Evolutionary conservation across 495 filamentous ascomycete genomes (phyloP).

Genomic region (Daldinia caldariorum): DNA sequence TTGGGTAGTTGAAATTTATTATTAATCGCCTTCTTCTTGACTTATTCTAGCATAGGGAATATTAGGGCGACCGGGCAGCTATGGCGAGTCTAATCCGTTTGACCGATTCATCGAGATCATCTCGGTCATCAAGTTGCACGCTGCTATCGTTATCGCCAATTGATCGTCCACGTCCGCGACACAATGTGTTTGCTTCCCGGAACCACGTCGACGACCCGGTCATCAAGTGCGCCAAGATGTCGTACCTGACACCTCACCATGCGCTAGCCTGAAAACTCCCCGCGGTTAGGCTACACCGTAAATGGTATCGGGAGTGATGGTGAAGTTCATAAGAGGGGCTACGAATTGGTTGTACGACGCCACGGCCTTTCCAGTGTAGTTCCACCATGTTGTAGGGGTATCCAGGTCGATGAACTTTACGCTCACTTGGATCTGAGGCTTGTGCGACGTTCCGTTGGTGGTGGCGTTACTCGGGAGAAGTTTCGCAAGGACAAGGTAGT

Average conservation of each 20-base stretch:
- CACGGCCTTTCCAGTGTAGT: conserved; percentile 46
- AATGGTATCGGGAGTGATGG: conserved; percentile 44
- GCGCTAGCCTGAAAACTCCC: conserved; percentile 20
- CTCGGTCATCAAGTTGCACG: conserved; percentile 2
- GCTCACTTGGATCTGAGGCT: conserved; percentile 46
- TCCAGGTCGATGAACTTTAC: conserved; percentile 42
- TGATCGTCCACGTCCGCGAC: conserved; percentile 22
- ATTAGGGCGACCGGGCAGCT: not conserved
- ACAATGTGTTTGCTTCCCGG: conserved; percentile 22
- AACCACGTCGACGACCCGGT: conserved; percentile 24
- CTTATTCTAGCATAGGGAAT: not conserved
- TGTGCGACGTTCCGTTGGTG: conserved; percentile 30
- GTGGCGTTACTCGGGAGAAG: conserved; percentile 37
- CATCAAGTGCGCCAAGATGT: conserved; percentile 9
- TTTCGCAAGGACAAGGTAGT: conserved; percentile 39
- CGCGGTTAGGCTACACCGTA: conserved; percentile 42
- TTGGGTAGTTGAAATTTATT: not conserved
- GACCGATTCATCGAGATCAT: conserved; percentile 1
- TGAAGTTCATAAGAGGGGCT: conserved; percentile 44
- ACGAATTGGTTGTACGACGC: conserved; percentile 43
- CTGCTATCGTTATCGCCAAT: conserved; percentile 10
- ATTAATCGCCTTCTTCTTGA: not conserved
- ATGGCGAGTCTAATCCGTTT: not conserved
- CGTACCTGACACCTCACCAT: conserved; percentile 25
- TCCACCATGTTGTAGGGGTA: conserved; percentile 46